These are phyloP conservation scores for Curvularia eragrostidis DNA, from an alignment of 2,329 filamentous ascomycete genomes.

Conservation along the genomic window DNA sequence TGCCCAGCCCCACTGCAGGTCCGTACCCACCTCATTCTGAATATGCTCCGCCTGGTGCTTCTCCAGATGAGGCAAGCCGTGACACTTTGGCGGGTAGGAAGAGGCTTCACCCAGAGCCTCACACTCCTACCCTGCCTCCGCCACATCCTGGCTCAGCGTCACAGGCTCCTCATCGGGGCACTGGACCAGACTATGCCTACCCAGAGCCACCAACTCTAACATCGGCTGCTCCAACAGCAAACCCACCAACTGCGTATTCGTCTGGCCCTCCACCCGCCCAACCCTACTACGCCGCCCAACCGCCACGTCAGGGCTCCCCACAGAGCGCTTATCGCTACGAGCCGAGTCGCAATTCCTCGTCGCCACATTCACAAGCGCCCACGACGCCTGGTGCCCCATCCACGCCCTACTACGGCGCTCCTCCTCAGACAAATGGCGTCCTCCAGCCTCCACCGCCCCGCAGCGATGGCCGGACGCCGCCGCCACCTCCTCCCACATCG, in stretches of 20 bases:
- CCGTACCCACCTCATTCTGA: constrained; percentile 50
- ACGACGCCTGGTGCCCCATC: constrained; percentile 45
- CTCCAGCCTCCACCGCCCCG: constrained; percentile 46
- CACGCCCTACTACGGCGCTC: constrained; percentile 42
- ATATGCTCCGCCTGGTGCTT: constrained; percentile 41
- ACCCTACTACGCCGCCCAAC: constrained; percentile 51
- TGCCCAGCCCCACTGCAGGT: constrained; percentile 55
- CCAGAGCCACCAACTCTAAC: constrained; percentile 55
- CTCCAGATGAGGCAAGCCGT: constrained; percentile 49
- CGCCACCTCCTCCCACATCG: constrained; percentile 48
- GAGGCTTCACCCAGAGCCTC: constrained; percentile 57
- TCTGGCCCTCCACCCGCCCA: constrained; percentile 46
- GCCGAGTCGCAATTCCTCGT: constrained; percentile 51
- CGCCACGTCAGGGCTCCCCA: constrained; percentile 51
- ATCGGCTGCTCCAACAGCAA: constrained; percentile 54
- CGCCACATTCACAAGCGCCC: constrained; percentile 51
- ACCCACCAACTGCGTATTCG: constrained; percentile 51
- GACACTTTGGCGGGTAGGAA: constrained; percentile 53
- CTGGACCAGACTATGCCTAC: constrained; percentile 51
- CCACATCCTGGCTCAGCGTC: constrained; percentile 55
- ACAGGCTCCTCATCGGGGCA: constrained; percentile 48
- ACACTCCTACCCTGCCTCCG: constrained; percentile 58
- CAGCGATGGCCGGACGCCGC: constrained; percentile 51
- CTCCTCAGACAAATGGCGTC: constrained; percentile 38
- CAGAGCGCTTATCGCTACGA: constrained; percentile 54